Conservation (phyloP, 2,329 filamentous ascomycete species). For the Cladophialophora immunda region DNA sequence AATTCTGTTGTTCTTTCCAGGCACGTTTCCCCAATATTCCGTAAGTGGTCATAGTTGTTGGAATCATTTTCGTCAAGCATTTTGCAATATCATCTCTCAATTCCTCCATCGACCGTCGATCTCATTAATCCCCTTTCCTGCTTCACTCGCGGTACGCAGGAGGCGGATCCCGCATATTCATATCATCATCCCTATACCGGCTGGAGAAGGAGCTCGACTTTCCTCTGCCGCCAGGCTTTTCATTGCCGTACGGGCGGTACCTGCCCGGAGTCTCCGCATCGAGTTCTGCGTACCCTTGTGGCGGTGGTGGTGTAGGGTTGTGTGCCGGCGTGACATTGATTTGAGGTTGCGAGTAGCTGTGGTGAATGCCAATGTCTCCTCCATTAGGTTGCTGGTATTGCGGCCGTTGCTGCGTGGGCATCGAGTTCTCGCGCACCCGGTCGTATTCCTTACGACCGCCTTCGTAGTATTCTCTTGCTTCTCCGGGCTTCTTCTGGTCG, state of each 20-base stretch:
- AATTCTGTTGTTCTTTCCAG: background rate
- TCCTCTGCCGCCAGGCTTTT: slow-evolving; percentile 14
- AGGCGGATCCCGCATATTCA: slow-evolving; percentile 26
- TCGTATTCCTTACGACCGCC: slow-evolving; percentile 8
- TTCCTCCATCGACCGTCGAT: background rate
- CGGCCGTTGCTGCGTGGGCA: slow-evolving; percentile 11
- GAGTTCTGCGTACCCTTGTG: slow-evolving; percentile 29
- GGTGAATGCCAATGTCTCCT: background rate
- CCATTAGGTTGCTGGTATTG: slow-evolving; percentile 8
- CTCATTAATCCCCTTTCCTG: background rate
- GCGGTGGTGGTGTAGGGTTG: slow-evolving; percentile 1
- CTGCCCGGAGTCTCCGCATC: slow-evolving; percentile 33
- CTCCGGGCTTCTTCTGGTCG: slow-evolving; percentile 6
- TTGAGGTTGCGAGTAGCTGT: slow-evolving; percentile 26
- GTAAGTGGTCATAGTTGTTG: background rate
- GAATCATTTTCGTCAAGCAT: background rate
- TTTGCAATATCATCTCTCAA: background rate
- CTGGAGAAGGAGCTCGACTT: slow-evolving; percentile 24
- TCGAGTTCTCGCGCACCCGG: slow-evolving; percentile 24
- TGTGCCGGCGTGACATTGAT: slow-evolving; percentile 22
- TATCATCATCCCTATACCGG: slow-evolving; percentile 7
- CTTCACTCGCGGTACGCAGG: slow-evolving; percentile 31
- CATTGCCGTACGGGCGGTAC: slow-evolving; percentile 23
- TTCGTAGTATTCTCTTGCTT: slow-evolving; percentile 22
- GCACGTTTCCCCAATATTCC: background rate